These are phyloP conservation scores for Xylariaceae sp. DNA, from an alignment of 2,329 filamentous ascomycete genomes.

Conservation along the genomic window DNA sequence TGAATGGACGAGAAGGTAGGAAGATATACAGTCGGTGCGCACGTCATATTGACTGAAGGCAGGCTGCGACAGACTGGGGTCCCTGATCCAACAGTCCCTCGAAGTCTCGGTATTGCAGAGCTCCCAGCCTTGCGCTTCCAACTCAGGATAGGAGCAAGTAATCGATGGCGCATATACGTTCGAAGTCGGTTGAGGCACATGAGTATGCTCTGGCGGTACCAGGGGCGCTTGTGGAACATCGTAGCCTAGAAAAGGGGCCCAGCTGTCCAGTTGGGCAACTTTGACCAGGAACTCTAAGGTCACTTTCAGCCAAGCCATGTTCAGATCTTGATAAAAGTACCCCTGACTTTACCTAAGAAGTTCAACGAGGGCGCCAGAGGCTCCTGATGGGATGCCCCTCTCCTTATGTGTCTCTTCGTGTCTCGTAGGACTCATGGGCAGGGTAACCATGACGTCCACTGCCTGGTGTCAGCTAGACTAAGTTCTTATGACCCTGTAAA, in stretches of 20 bases:
- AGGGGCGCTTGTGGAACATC: neutral
- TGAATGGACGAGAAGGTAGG: too few relatives aligned
- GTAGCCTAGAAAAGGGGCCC: neutral
- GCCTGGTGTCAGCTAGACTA: too few relatives aligned
- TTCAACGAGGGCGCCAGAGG: too few relatives aligned
- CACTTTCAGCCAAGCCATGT: neutral
- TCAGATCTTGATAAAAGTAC: neutral
- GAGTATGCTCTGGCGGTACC: neutral
- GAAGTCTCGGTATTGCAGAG: constrained; percentile 13
- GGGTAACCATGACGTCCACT: too few relatives aligned
- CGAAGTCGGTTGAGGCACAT: neutral
- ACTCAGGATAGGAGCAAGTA: constrained; percentile 12
- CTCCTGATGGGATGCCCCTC: too few relatives aligned
- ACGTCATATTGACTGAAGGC: constrained; percentile 13
- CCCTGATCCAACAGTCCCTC: constrained; percentile 15
- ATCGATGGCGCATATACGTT: constrained; percentile 5
- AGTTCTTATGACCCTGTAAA: too few relatives aligned
- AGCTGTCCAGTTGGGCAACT: neutral
- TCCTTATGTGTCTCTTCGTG: too few relatives aligned
- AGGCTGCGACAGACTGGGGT: constrained; percentile 9
- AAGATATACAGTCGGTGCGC: constrained; percentile 10
- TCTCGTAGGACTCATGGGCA: too few relatives aligned
- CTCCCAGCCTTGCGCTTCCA: constrained; percentile 14
- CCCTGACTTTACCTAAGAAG: too few relatives aligned
- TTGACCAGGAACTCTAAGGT: neutral